Conservation (phyloP, 2,329 filamentous ascomycete genomes). For the Macroventuria anomochaeta region DNA sequence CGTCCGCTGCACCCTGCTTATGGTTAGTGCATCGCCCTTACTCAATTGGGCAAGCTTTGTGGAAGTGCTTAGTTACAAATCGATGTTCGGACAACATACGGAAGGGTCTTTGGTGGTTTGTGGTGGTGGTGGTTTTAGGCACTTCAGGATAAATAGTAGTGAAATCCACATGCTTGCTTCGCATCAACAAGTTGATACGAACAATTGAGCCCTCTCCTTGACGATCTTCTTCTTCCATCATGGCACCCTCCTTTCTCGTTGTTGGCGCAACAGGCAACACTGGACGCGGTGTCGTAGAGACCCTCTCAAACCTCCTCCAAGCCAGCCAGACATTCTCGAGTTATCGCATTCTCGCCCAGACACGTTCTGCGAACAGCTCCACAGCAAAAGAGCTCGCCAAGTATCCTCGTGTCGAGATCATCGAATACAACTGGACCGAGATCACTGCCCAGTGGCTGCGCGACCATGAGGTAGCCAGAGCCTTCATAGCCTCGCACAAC, state of each 20-base stretch:
- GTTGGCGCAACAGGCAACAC: constrained; percentile 29
- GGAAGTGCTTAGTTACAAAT: too few species aligned
- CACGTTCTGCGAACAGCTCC: constrained; percentile 16
- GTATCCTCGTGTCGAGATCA: constrained; percentile 20
- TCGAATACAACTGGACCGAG: constrained; percentile 20
- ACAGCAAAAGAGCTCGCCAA: constrained; percentile 19
- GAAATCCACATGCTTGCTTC: too few species aligned
- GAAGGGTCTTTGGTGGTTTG: too few species aligned
- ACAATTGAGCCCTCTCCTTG: too few species aligned
- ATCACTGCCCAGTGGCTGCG: constrained; percentile 24
- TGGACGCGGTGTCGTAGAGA: constrained; percentile 15
- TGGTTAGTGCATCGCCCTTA: too few species aligned
- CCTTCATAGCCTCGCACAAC: constrained; percentile 29
- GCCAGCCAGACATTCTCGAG: constrained; percentile 5
- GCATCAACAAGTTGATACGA: too few species aligned
- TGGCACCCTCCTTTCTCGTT: constrained; percentile 19
- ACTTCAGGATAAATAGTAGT: too few species aligned
- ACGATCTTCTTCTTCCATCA: background rate
- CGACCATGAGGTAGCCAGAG: constrained; percentile 14
- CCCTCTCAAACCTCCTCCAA: constrained; percentile 21
- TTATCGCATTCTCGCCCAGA: constrained; percentile 25
- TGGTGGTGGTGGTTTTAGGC: too few species aligned
- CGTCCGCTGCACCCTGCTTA: too few species aligned
- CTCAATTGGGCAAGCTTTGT: too few species aligned
- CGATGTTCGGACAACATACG: too few species aligned